These are phyloP conservation scores for Yamadazyma aaseri DNA, from an alignment of 1,139 yeast species.

Conservation along the genomic window DNA sequence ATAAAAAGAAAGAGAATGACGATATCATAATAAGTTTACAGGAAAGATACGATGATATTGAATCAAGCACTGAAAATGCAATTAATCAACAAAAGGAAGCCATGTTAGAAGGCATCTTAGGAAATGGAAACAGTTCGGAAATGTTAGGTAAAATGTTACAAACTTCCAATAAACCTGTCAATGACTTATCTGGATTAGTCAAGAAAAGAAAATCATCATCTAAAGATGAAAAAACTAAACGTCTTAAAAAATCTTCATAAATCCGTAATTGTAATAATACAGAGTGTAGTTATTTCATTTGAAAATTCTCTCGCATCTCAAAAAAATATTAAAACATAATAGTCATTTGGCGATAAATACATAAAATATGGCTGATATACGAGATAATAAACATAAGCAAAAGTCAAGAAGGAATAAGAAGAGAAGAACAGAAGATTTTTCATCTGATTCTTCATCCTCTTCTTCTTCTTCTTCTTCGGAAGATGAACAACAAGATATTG, in stretches of 20 bases:
- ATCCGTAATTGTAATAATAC: not conserved
- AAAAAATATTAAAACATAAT: too few species aligned
- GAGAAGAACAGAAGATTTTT: slow-evolving; percentile 72
- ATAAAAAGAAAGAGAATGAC: slow-evolving; percentile 41
- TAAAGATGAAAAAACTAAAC: slow-evolving; percentile 9
- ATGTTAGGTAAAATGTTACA: slow-evolving; percentile 8
- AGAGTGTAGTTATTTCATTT: not conserved
- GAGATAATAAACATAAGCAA: slow-evolving; percentile 1
- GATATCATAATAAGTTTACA: slow-evolving; percentile 56
- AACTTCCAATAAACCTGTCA: slow-evolving; percentile 19
- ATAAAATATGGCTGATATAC: slow-evolving; percentile 5
- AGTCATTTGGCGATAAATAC: too few species aligned
- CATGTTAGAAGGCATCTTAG: slow-evolving; percentile 62
- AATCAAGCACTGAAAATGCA: slow-evolving; percentile 50
- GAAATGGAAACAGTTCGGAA: slow-evolving; percentile 33
- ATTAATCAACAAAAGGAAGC: slow-evolving; percentile 55
- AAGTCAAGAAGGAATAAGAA: slow-evolving; percentile 56
- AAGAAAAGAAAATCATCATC: slow-evolving; percentile 31
- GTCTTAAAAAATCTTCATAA: slow-evolving; percentile 9
- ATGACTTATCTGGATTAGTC: slow-evolving; percentile 36
- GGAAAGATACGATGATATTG: slow-evolving; percentile 51
- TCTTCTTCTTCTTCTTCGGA: slow-evolving; percentile 28
- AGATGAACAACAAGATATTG: slow-evolving; percentile 12
- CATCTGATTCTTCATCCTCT: slow-evolving; percentile 47
- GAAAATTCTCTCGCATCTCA: not conserved